Percentiles rank a stretch among this genome's conserved stretches.
These are phyloP conservation scores for Dioscorea cayenensis DNA, from an alignment of 116 monocot genomes.

Conservation along the genomic window DNA sequence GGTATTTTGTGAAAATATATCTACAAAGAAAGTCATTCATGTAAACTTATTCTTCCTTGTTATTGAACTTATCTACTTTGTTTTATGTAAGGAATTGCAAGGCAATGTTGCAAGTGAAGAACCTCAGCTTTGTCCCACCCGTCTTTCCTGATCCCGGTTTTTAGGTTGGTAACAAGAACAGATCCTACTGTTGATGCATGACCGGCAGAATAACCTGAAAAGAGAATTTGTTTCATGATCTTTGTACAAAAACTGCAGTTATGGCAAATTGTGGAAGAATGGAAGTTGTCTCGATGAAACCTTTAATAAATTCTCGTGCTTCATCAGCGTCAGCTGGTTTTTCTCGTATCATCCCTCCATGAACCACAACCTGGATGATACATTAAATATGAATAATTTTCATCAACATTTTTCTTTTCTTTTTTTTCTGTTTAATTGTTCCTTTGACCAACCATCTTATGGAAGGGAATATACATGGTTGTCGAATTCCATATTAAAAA, in stretches of 20 bases:
- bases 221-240: not conserved
- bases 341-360: slow-evolving; percentile 81
- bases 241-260: not conserved
- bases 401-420: not conserved
- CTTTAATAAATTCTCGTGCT: slow-evolving; percentile 77
- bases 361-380: slow-evolving; percentile 65
- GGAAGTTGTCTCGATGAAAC: slow-evolving; percentile 16
- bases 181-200: slow-evolving; percentile 79
- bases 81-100: too few species aligned
- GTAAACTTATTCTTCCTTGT: too few species aligned
- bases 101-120: not conserved
- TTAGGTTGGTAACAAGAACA: slow-evolving; percentile 81
- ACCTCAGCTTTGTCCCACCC: slow-evolving; percentile 87
- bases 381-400: not conserved
- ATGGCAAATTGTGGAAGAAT: not conserved
- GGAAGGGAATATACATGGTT: too few species aligned
- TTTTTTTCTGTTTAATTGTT: too few species aligned
- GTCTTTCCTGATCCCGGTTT: slow-evolving; percentile 61
- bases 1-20: slow-evolving; percentile 97
- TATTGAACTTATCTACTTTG: too few species aligned
- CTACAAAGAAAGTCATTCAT: slow-evolving; percentile 23
- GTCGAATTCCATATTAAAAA: too few species aligned
- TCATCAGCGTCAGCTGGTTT: slow-evolving; percentile 80
- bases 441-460: too few species aligned
- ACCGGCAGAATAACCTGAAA: slow-evolving; percentile 74